Conservation (phyloP, 2,329 filamentous ascomycete genomes). For the Immersiporthe knoxdaviesiana region DNA sequence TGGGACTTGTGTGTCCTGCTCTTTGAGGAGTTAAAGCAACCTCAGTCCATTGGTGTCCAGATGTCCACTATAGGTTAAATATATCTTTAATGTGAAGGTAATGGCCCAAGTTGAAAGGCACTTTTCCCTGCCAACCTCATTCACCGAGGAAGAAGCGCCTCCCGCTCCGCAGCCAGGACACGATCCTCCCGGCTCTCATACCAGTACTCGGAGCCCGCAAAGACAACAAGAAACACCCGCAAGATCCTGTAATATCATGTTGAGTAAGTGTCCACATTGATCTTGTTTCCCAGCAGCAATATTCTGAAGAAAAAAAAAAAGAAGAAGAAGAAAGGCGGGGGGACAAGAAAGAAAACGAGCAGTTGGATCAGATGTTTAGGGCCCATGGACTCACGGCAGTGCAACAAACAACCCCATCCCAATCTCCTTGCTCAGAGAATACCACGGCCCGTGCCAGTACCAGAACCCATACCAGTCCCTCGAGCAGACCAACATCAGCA, state of each 20-base stretch:
- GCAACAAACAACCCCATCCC: slow-evolving; percentile 26
- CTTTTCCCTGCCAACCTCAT: background rate
- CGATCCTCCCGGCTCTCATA: slow-evolving; percentile 21
- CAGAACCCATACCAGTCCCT: slow-evolving; percentile 29
- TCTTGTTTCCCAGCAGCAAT: background rate
- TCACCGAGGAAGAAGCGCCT: slow-evolving; percentile 18
- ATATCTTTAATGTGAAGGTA: too few species aligned
- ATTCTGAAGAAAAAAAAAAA: background rate
- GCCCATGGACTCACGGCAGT: slow-evolving; percentile 27
- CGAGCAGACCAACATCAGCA: slow-evolving; percentile 24
- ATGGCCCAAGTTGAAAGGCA: too few species aligned
- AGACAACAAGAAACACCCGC: slow-evolving; percentile 16
- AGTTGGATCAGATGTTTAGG: background rate
- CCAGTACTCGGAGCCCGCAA: slow-evolving; percentile 20
- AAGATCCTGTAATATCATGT: background rate
- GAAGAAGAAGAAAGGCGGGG: background rate
- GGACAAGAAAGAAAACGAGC: background rate
- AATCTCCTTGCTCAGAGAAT: slow-evolving; percentile 25
- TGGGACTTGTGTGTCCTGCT: too few species aligned
- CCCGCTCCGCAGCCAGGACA: slow-evolving; percentile 22
- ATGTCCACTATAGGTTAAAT: background rate
- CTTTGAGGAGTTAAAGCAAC: background rate
- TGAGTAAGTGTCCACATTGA: background rate
- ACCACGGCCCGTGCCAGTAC: slow-evolving; percentile 29
- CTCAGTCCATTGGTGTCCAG: background rate